phyloP scores from a whole-genome alignment of 1,284 basidiomycete species.

The Tilletia walkeri region DNA sequence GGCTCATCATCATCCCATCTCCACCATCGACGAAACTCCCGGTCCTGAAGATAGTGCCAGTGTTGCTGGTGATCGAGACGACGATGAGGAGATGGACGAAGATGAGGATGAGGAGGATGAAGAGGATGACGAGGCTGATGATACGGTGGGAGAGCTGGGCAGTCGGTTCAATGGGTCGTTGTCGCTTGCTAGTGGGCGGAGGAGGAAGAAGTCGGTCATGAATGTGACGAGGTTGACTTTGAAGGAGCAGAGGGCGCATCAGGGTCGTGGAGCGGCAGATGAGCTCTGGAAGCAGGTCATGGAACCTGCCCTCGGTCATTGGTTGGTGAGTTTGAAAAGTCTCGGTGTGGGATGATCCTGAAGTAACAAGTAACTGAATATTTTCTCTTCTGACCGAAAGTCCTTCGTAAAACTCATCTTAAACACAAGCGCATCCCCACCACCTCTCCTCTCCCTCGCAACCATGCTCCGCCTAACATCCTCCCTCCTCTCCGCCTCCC shows the following conservation, averaged over 20 bases:
- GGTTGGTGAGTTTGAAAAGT: conserved; percentile 17
- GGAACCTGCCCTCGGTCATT: conserved; percentile 42
- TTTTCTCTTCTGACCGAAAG: too few relatives aligned
- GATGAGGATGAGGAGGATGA: conserved; percentile 20
- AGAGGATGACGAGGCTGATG: conserved; percentile 15
- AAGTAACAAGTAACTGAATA: too few relatives aligned
- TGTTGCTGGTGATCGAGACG: conserved; percentile 17
- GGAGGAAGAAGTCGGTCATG: conserved; percentile 10
- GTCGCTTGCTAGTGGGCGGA: conserved; percentile 12
- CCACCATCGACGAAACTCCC: conserved; percentile 21
- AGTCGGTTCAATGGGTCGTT: conserved; percentile 13
- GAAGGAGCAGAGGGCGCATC: conserved; percentile 28
- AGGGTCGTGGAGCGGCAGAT: conserved; percentile 31
- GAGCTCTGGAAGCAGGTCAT: conserved; percentile 52
- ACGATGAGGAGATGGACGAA: conserved; percentile 19
- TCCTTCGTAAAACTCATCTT: conserved; percentile 7
- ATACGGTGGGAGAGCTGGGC: conserved; percentile 10
- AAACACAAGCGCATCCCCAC: not conserved
- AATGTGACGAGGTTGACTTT: conserved; percentile 31
- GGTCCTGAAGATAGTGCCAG: conserved; percentile 29
- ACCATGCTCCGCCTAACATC: conserved; percentile 14
- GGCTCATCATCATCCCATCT: not conserved
- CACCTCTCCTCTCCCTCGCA: conserved; percentile 7
- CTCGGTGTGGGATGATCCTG: too few relatives aligned
- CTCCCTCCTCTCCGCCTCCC: conserved; percentile 14